Base-by-base conservation (phyloP, 1,284 basidiomycete species). In the Malassezia equina region DNA sequence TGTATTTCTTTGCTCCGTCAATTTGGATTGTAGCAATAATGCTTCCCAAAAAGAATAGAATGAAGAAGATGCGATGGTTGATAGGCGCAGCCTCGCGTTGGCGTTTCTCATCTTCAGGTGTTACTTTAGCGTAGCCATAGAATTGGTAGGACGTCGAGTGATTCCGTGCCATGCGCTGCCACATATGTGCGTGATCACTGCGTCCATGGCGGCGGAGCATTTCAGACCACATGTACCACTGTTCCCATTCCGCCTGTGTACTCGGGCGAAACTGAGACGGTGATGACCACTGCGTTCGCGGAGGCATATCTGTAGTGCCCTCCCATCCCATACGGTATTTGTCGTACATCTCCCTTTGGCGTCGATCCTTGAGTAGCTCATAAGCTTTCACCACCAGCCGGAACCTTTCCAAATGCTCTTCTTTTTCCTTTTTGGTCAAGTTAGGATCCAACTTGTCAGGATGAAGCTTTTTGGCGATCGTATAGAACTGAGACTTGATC, bases 211-310 rank as follows among this genome's bases (percentile, higher is more conserved):
- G 47, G 1, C 55, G 55, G 5, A 57, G 34, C 8, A 52, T 29
- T 29, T 57, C 55, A 7, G 49, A 45, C 55, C 55, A 57, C 43
- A 52, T 51, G 24, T 57, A 23, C 54, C 54, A 56, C 9, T 48
- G 40, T 9, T 57, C 49, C 49, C 49, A 57, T 15, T 57, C 49
- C 2, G 44, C 36, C 2, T 27, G 41, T 5, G 44, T 46, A 0
- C 34, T 13, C 5, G 54, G 54, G 2, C 54, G 33, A 19, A 27
- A 46, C 29, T 43, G 31, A 21, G 11, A 7, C 11, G 43, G 44
- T 4, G 23, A 12, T 8, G 36, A 39, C 36, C 36, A 39, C 1
- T 21, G 36, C 19, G 15, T 21, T 19, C 36, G 36, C 7, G 36
- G 36, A 21, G 36, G 36, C 8, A 39, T 19, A 12, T 39, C 36